These are phyloP conservation scores for Hyaloscypha finlandica DNA, from an alignment of 495 filamentous ascomycete species.

Conservation along the genomic window DNA sequence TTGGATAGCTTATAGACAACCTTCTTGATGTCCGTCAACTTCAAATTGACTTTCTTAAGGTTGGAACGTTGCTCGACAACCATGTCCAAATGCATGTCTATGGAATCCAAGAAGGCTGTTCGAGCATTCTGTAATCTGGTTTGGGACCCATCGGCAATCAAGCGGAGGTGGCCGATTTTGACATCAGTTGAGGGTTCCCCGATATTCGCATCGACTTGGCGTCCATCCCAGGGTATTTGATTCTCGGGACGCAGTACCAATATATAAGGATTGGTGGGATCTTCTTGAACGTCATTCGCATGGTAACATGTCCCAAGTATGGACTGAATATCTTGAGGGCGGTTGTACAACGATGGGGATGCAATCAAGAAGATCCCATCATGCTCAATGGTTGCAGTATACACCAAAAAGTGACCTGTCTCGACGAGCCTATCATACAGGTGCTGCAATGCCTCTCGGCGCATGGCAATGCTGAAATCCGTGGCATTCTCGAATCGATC, in stretches of 20 bases:
- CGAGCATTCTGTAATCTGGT: slow-evolving; percentile 77
- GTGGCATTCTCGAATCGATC: slow-evolving; percentile 95
- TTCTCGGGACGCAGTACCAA: slow-evolving; percentile 82
- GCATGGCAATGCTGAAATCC: slow-evolving; percentile 82
- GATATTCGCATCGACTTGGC: slow-evolving; percentile 66
- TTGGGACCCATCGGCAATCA: slow-evolving; percentile 87
- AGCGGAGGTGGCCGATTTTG: slow-evolving; percentile 80
- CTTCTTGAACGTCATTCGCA: slow-evolving; percentile 68
- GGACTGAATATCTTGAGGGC: slow-evolving; percentile 76
- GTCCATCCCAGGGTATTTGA: slow-evolving; percentile 79
- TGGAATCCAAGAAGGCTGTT: slow-evolving; percentile 69
- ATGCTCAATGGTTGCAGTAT: slow-evolving; percentile 64
- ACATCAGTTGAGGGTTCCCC: slow-evolving; percentile 81
- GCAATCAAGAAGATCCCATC: slow-evolving; percentile 83
- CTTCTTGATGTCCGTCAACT: slow-evolving; percentile 93
- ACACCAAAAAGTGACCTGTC: slow-evolving; percentile 83
- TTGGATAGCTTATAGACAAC: slow-evolving; percentile 97
- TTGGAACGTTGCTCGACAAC: slow-evolving; percentile 92
- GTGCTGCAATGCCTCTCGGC: slow-evolving; percentile 62
- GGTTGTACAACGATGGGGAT: slow-evolving; percentile 72
- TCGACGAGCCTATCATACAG: slow-evolving; percentile 81
- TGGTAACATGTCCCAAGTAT: slow-evolving; percentile 89
- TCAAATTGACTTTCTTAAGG: slow-evolving; percentile 84
- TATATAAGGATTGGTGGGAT: slow-evolving; percentile 76
- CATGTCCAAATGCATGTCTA: slow-evolving; percentile 80